These are phyloP conservation scores for Candida germanica DNA, from an alignment of 805 yeast genomes.

Conservation along the genomic window DNA sequence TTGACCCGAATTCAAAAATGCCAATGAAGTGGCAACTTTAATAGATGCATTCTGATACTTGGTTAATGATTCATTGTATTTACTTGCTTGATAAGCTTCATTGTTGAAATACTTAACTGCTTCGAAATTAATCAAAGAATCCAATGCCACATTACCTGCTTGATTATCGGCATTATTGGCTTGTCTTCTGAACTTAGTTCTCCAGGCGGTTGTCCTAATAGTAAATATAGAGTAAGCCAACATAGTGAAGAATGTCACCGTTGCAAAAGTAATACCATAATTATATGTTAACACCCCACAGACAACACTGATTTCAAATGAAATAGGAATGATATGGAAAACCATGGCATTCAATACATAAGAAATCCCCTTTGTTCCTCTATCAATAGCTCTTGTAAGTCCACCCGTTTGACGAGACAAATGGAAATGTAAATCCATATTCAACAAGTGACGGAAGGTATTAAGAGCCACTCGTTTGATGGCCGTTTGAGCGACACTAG, in stretches of 20 bases:
- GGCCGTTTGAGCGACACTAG: conserved; percentile 92
- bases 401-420: conserved; percentile 93
- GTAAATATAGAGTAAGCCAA: conserved; percentile 84
- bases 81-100: conserved; percentile 72
- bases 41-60: conserved; percentile 73
- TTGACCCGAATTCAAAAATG: conserved; percentile 77
- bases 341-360: conserved; percentile 94
- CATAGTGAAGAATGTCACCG: conserved; percentile 86
- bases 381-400: conserved; percentile 89
- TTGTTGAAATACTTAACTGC: conserved; percentile 93
- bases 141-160: conserved; percentile 94
- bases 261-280: conserved; percentile 86
- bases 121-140: conserved; percentile 90
- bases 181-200: conserved; percentile 84
- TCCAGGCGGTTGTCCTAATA: conserved; percentile 91
- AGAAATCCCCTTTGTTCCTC: conserved; percentile 97
- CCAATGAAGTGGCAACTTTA: conserved; percentile 80
- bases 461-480: conserved; percentile 85
- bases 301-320: conserved; percentile 88
- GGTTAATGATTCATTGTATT: conserved; percentile 72
- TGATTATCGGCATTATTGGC: conserved; percentile 90
- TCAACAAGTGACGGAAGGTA: conserved; percentile 80
- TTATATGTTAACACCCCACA: conserved; percentile 92
- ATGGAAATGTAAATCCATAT: conserved; percentile 86
- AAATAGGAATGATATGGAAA: conserved; percentile 91